Percentiles rank a stretch among this genome's conserved stretches.
phyloP scores from a whole-genome alignment of 2,329 filamentous ascomycete species.

The Colletotrichum tropicale region DNA sequence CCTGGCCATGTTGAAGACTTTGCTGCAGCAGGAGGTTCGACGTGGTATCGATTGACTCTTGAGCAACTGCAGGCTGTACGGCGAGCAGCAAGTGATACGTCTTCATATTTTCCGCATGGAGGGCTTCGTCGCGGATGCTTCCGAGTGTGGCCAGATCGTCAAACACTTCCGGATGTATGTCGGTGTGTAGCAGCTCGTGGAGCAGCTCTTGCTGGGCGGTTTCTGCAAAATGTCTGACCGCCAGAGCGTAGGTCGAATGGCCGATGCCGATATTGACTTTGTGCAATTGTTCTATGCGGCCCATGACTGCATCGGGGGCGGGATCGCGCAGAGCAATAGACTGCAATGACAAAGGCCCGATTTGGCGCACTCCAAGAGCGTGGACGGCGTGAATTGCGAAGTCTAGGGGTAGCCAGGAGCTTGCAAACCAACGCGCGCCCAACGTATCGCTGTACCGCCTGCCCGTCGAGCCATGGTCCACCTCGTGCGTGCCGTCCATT shows the following conservation, averaged over 20 bases:
- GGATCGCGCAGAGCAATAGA: conserved; percentile 74
- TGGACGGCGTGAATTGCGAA: conserved; percentile 72
- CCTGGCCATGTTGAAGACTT: conserved; percentile 31
- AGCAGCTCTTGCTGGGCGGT: conserved; percentile 58
- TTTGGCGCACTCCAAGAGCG: conserved; percentile 71
- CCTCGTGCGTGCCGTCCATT: conserved; percentile 42
- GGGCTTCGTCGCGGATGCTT: conserved; percentile 37
- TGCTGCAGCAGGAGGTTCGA: conserved; percentile 38
- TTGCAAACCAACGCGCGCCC: conserved; percentile 82
- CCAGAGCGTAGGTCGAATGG: conserved; percentile 66
- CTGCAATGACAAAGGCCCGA: conserved; percentile 79
- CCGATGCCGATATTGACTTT: conserved; percentile 67
- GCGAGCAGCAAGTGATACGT: conserved; percentile 48
- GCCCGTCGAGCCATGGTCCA: conserved; percentile 40
- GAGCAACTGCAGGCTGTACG: conserved; percentile 40
- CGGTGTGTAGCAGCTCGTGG: conserved; percentile 47
- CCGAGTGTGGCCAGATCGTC: conserved; percentile 48
- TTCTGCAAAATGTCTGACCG: conserved; percentile 68
- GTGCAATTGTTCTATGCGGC: conserved; percentile 65
- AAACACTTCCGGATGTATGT: conserved; percentile 62
- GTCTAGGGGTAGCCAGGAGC: conserved; percentile 71
- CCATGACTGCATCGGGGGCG: conserved; percentile 58
- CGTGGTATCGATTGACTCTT: conserved; percentile 28
- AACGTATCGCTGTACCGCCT: conserved; percentile 69
- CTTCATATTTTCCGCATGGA: conserved; percentile 42